Base-by-base conservation (phyloP, 768 basidiomycete species). In the Boletus rex-veris region DNA sequence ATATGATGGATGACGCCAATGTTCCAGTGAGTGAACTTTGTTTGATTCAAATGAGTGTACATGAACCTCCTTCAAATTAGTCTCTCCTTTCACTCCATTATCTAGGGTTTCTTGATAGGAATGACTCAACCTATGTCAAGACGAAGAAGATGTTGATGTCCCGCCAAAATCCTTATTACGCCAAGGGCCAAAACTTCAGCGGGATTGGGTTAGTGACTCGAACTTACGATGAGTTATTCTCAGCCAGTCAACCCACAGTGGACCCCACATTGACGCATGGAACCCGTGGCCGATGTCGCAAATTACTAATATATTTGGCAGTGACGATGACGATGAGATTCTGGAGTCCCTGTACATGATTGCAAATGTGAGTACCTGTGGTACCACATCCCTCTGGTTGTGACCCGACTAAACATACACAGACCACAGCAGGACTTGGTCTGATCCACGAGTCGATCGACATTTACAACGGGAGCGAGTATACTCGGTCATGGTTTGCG, bases 201-300 rank as follows among this genome's bases (percentile, higher is more conserved):
- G 89, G 88, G 0, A 74, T 83, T 54, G 85, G 88, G 88, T 88
- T 62, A 47, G 81, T 70, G 37, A n/a, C 8, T 36, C 41, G 8
- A 31, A 40, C 18, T 50, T 45, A 4, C 43, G 24, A 50, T 38
- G 15, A 41, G 18, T 37, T 24, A 36, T 6, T 41, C 41, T 52
- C 37, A 57, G 37, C 16, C 26, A 38, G 26, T 33, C 53, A 30
- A 38, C 36, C 30, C 57, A 30, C 44, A 89, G 88, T 31, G 88
- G 88, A 5, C 88, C 88, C 35, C 88, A 91, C 68, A 80, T 85
- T 45, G 80, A 83, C 62, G 78, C 80, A 10, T 85, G 80, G 80
- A 76, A 87, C 65, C 87, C 87, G 43, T 90, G 89, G 89, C 89
- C 88, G 3, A 91, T 91, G 89, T 86, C 88, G 21, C 85, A 83